Percentiles rank a stretch among this genome's conserved stretches.
Evolutionary conservation across 2,329 filamentous ascomycete species (phyloP).

Genomic region (Neonectria hederae): DNA sequence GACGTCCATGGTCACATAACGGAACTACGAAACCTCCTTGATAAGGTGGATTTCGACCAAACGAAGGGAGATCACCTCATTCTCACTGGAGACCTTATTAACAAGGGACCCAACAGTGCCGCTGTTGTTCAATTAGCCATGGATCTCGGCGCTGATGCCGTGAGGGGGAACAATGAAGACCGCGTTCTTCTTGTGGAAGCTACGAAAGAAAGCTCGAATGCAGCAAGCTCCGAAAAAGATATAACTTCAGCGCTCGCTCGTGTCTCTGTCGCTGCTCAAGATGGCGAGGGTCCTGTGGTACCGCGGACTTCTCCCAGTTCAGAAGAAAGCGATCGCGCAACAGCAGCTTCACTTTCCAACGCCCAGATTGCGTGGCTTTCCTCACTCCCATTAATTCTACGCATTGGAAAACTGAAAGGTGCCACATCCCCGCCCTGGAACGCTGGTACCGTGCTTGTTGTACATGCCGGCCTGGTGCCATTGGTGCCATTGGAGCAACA

Average conservation of each 20-base stretch:
- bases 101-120: constrained; percentile 82
- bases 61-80: constrained; percentile 70
- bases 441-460: constrained; percentile 59
- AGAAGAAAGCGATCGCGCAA: constrained; percentile 30
- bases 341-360: constrained; percentile 18
- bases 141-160: constrained; percentile 73
- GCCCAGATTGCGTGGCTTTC: constrained; percentile 30
- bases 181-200: constrained; percentile 67
- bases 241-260: background rate
- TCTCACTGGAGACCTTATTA: constrained; percentile 78
- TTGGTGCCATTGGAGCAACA: constrained; percentile 73
- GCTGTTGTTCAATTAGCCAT: constrained; percentile 81
- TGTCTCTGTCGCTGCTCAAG: background rate
- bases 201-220: background rate
- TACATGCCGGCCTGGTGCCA: constrained; percentile 84
- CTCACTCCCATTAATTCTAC: constrained; percentile 26
- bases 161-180: constrained; percentile 91
- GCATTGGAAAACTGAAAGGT: constrained; percentile 18
- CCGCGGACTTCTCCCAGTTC: background rate
- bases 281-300: background rate
- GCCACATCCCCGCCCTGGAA: constrained; percentile 27
- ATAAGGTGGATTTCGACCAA: constrained; percentile 69
- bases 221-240: background rate
- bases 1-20: constrained; percentile 87
- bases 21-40: constrained; percentile 70